phyloP scores from a whole-genome alignment of 2,329 filamentous ascomycete genomes.

The Ceratocystis smalleyi region DNA sequence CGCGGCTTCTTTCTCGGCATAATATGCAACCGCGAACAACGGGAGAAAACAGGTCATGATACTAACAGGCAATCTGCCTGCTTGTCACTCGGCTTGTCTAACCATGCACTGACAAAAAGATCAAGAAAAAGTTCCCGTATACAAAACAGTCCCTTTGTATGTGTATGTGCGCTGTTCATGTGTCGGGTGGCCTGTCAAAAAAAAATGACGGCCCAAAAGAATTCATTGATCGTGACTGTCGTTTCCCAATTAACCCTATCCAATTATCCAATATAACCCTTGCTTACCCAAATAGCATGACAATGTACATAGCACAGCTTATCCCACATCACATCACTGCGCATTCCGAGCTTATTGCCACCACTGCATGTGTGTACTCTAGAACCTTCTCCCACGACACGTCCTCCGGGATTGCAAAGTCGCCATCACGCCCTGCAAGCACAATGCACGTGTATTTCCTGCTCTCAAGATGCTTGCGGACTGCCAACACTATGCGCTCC shows the following conservation, averaged over 20 bases:
- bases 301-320: not conserved
- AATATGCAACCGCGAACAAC: not conserved
- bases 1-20: not conserved
- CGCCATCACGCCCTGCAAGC: conserved; percentile 10
- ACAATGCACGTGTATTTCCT: conserved; percentile 10
- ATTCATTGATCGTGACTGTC: not conserved
- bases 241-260: not conserved
- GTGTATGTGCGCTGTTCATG: not conserved
- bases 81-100: too few relatives aligned
- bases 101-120: too few relatives aligned
- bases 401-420: conserved; percentile 10
- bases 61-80: too few relatives aligned
- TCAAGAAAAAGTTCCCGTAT: not conserved
- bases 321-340: conserved; percentile 10
- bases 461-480: conserved; percentile 8
- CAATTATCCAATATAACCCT: not conserved
- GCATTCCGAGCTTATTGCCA: conserved; percentile 14
- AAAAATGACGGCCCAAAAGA: not conserved
- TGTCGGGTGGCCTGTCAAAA: not conserved
- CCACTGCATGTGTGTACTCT: conserved; percentile 16
- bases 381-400: conserved; percentile 13
- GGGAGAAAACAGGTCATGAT: too few relatives aligned
- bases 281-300: not conserved
- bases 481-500: conserved; percentile 10
- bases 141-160: not conserved